Evolutionary conservation across 176 grass and related monocot genomes (phyloP).

Genomic region (Dendrocalamus sinicus): DNA sequence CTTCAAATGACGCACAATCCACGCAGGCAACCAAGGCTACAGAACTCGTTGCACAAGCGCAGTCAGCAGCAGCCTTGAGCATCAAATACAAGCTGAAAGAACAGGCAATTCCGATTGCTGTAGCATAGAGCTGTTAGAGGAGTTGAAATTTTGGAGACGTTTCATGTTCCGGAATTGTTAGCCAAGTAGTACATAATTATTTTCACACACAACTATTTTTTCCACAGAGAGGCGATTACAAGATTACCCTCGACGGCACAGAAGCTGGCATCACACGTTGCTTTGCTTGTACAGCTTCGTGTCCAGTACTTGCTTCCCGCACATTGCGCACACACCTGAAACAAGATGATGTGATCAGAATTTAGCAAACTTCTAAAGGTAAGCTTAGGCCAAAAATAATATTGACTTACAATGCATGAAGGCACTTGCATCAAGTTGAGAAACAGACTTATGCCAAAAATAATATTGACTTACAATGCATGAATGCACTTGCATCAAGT

Average conservation of each 20-base stretch:
- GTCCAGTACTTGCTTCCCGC: slow-evolving; percentile 96
- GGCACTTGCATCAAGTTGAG: slow-evolving; percentile 12
- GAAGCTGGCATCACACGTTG: slow-evolving; percentile 64
- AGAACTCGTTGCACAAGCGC: not conserved
- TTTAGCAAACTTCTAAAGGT: not conserved
- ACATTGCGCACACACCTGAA: slow-evolving; percentile 94
- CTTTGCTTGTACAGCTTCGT: slow-evolving; percentile 98
- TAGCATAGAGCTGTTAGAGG: too few species aligned
- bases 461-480: not conserved
- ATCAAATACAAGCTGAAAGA: too few species aligned
- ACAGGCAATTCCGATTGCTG: too few species aligned
- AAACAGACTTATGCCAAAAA: not conserved
- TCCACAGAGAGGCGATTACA: not conserved
- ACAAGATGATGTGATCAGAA: slow-evolving; percentile 12
- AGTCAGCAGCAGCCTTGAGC: too few species aligned
- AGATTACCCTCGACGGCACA: not conserved
- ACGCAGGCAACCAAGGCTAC: not conserved
- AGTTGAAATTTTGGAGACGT: too few species aligned
- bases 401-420: not conserved
- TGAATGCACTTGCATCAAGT: slow-evolving; percentile 1
- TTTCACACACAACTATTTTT: not conserved
- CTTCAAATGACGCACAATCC: not conserved
- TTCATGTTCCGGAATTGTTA: too few species aligned
- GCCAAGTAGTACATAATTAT: slow-evolving; percentile 9
- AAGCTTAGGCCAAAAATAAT: not conserved